These are phyloP conservation scores for Coniochaeta sp. DNA, from an alignment of 2,329 filamentous ascomycete genomes.

Conservation along the genomic window DNA sequence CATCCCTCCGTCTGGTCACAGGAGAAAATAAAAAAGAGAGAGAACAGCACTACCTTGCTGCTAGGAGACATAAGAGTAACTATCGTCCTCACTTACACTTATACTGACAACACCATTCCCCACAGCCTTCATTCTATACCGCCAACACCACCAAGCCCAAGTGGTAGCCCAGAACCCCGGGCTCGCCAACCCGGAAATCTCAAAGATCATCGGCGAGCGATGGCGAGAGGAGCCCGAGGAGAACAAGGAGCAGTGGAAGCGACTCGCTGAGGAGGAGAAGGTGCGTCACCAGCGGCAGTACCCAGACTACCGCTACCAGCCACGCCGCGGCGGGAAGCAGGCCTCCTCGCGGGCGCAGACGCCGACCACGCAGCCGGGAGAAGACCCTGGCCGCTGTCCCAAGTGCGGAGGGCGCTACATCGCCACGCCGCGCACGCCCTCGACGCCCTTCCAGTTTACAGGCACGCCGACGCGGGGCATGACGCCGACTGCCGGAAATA, in stretches of 20 bases:
- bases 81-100: neutral
- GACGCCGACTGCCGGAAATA: constrained; percentile 4
- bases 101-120: neutral
- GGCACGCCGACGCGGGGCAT: constrained; percentile 21
- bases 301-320: constrained; percentile 91
- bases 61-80: neutral
- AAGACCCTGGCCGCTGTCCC: constrained; percentile 52
- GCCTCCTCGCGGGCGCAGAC: constrained; percentile 13
- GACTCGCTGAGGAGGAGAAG: constrained; percentile 89
- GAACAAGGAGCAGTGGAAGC: constrained; percentile 80
- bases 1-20: neutral
- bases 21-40: neutral
- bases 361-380: constrained; percentile 19
- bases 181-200: constrained; percentile 90
- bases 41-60: neutral
- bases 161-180: constrained; percentile 81
- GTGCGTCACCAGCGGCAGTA: constrained; percentile 81
- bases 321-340: constrained; percentile 52
- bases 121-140: constrained; percentile 93
- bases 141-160: constrained; percentile 79
- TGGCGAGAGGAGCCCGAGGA: constrained; percentile 74
- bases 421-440: constrained; percentile 53
- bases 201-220: constrained; percentile 91
- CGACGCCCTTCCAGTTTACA: constrained; percentile 32
- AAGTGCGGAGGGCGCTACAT: constrained; percentile 67